A percentile compares a stretch with the other conserved stretches of the same genome.
Conservation (phyloP, 306 rosid genomes). For the Prunus padus region DNA sequence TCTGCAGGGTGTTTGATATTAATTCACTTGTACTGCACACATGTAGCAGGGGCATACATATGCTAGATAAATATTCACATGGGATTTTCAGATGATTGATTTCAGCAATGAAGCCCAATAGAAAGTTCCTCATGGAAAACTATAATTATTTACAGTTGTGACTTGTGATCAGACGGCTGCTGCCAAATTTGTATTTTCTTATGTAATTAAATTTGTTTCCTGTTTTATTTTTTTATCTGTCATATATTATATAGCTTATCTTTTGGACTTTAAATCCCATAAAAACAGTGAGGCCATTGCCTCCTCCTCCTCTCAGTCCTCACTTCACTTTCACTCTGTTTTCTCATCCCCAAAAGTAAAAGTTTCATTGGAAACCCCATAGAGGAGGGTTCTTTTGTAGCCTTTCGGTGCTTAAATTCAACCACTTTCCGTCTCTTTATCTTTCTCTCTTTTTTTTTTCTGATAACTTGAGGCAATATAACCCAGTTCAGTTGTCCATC, state of each 20-base stretch:
- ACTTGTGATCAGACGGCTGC: not conserved
- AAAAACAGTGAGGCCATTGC: slow-evolving; percentile 5
- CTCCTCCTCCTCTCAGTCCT: not conserved
- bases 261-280: slow-evolving; percentile 1
- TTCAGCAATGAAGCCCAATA: slow-evolving; percentile 1
- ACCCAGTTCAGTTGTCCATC: slow-evolving; percentile 16
- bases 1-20: not conserved
- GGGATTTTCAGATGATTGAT: not conserved
- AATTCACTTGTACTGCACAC: not conserved
- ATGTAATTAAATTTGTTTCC: too few relatives aligned
- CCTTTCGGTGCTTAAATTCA: slow-evolving; percentile 93
- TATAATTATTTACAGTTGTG: not conserved
- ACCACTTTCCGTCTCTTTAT: slow-evolving; percentile 37
- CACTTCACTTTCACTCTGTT: slow-evolving; percentile 19
- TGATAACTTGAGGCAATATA: slow-evolving; percentile 21
- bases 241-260: not conserved
- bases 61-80: not conserved
- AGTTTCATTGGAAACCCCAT: slow-evolving; percentile 48
- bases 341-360: slow-evolving; percentile 25
- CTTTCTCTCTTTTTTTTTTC: slow-evolving; percentile 22
- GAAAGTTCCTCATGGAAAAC: not conserved
- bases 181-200: not conserved
- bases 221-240: not conserved
- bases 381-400: slow-evolving; percentile 49
- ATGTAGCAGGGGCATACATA: not conserved